Evolutionary conservation across 495 filamentous ascomycete genomes (phyloP), one percentile per base, ranked within the genome.

Genomic region (Friedmanniomyces endolithicus): DNA sequence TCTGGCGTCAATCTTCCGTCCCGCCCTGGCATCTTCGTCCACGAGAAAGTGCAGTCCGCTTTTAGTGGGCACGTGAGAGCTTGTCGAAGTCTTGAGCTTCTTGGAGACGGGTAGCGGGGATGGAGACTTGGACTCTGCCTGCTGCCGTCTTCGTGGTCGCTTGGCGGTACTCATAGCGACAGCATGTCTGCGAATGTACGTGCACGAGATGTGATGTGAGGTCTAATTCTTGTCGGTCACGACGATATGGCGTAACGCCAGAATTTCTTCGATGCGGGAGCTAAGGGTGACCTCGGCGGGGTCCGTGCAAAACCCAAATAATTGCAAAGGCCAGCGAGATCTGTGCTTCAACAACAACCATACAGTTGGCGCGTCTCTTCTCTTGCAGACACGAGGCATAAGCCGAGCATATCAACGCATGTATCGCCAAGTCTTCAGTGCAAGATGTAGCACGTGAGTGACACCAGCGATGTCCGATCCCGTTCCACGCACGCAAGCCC

Each of bases 111-210:
- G 55, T 8, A 25, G 40, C 16, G 58, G 49, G 3, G 54, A 57
- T 23, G 50, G 47, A 35, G 59, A 23, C 33, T 9, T 45, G 55
- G 59, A 50, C 16, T 62, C 59, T 25, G 49, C 1, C 40, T 49
- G n/a, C n/a, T n/a, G 55, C 50, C 55, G 59, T 35, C 37, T 29
- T 33, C 55, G 41, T 14, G 50, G 43, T 11, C 59, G 54, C 55
- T 62, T 62, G 16, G 55, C 44, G 41, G 55, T 44, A 58, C 59
- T 62, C 59, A 62, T 62, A 1, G 34, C 50, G 55, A 57, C 25
- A n/a, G 29, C 50, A 53, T 58, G 7, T 43, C 16, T 8, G 24
- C 8, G 20, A 23, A 2, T 47, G 24, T 4, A 16, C 6, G 16
- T 3, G 23, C 16, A 47, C 27, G 44, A 27, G 19, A 16, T 11